Evolutionary conservation across 2,329 filamentous ascomycete species (phyloP).

Genomic region (Penicillium sp.): DNA sequence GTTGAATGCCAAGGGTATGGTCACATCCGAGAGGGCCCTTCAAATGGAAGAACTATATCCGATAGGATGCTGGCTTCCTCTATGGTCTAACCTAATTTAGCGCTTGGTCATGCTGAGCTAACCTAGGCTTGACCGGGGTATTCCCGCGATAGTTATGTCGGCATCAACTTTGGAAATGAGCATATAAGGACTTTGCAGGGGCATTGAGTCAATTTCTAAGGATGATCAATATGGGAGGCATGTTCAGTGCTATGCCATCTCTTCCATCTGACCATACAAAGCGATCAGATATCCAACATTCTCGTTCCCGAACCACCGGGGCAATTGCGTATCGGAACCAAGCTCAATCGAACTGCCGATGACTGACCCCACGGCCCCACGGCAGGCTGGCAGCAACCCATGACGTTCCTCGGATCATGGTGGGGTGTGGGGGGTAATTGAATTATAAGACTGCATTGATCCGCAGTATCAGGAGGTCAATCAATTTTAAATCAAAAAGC

Average conservation of each 20-base stretch:
- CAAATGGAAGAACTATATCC: neutral
- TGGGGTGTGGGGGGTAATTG: constrained; percentile 16
- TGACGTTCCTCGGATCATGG: constrained; percentile 14
- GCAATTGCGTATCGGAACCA: constrained; percentile 8
- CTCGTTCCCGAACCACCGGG: neutral
- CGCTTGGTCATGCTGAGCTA: constrained; percentile 23
- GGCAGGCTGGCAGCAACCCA: neutral
- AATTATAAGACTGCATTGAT: constrained; percentile 20
- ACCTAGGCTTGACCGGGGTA: constrained; percentile 9
- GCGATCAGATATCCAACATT: neutral
- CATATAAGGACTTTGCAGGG: neutral
- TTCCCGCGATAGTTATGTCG: constrained; percentile 10
- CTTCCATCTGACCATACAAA: neutral
- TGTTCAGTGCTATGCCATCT: neutral
- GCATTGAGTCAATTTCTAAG: neutral
- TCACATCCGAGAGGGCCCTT: constrained; percentile 3
- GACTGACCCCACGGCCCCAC: constrained; percentile 19
- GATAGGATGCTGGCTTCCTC: neutral
- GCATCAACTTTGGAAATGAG: neutral
- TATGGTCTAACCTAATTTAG: neutral
- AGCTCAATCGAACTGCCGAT: constrained; percentile 17
- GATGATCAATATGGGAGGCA: too few species aligned
- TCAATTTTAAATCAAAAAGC: neutral
- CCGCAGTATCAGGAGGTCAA: neutral
- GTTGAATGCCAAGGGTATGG: neutral